Percentiles rank a stretch among this genome's conserved stretches.
These are phyloP conservation scores for Hygrophorus pudorinus DNA, from an alignment of 768 basidiomycete species.

Conservation along the genomic window DNA sequence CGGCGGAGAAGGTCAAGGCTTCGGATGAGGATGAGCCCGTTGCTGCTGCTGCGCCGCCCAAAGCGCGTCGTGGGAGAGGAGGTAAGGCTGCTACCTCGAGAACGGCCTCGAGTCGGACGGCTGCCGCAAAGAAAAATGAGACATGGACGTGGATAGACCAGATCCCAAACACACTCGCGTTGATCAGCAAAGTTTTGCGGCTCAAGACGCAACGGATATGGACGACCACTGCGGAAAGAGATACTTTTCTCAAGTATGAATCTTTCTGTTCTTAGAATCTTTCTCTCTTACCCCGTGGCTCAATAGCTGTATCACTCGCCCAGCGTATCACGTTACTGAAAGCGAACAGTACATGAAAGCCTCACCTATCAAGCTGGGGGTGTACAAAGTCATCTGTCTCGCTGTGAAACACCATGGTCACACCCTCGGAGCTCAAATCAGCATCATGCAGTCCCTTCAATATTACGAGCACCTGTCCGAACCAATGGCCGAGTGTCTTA, in stretches of 20 bases:
- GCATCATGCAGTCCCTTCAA: conserved; percentile 84
- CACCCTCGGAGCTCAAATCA: conserved; percentile 73
- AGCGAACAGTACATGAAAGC: conserved; percentile 84
- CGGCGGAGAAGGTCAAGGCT: conserved; percentile 67
- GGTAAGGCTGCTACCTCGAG: conserved; percentile 35
- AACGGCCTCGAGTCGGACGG: conserved; percentile 22
- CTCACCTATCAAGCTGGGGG: conserved; percentile 54
- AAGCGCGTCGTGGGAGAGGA: conserved; percentile 48
- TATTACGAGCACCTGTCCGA: conserved; percentile 94
- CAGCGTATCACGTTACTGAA: conserved; percentile 81
- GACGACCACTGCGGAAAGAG: conserved; percentile 79
- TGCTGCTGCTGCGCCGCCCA: conserved; percentile 30
- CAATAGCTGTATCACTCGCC: conserved; percentile 75
- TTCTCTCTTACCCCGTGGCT: conserved; percentile 3
- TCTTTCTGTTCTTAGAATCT: conserved; percentile 8
- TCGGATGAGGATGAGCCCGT: conserved; percentile 37
- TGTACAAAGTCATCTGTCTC: conserved; percentile 83
- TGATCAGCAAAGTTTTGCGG: conserved; percentile 64
- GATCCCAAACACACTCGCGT: conserved; percentile 54
- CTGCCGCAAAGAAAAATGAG: conserved; percentile 34
- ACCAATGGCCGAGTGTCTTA: conserved; percentile 85
- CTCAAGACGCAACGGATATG: conserved; percentile 72
- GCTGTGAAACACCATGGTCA: conserved; percentile 91
- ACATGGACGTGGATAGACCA: conserved; percentile 75
- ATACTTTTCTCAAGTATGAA: conserved; percentile 73